phyloP scores from a whole-genome alignment of 108 stramenopile species.

The Nitzschia sp. region DNA sequence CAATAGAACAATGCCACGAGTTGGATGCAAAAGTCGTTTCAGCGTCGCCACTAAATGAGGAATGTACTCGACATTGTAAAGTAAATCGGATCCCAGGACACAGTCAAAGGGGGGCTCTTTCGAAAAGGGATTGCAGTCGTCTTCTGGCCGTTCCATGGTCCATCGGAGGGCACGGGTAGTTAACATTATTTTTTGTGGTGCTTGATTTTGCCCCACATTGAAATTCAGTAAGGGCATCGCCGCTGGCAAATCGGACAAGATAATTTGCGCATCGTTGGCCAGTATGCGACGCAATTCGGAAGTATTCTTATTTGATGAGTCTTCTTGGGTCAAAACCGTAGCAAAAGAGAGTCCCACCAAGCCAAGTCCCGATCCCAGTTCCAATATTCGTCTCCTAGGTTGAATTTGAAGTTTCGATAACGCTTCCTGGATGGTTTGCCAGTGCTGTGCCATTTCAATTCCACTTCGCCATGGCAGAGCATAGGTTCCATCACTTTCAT shows the following conservation, averaged over 20 bases:
- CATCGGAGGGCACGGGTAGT: constrained; percentile 27
- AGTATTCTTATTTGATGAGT: neutral
- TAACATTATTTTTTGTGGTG: no score
- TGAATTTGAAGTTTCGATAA: neutral
- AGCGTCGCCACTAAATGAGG: constrained; percentile 61
- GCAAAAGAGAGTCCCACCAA: constrained; percentile 61
- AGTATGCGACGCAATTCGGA: no score
- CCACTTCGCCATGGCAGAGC: constrained; percentile 25
- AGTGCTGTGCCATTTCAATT: constrained; percentile 5
- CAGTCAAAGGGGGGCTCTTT: constrained; percentile 35
- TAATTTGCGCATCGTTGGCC: constrained; percentile 1
- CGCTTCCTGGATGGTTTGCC: neutral
- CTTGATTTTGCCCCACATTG: constrained; percentile 52
- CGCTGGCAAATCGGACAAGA: constrained; percentile 40
- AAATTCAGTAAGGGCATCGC: constrained; percentile 48
- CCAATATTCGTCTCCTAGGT: constrained; percentile 34
- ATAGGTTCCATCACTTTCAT: constrained; percentile 19
- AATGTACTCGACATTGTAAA: constrained; percentile 66
- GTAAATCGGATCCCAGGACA: constrained; percentile 70
- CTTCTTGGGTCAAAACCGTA: neutral
- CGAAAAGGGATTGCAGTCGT: constrained; percentile 1
- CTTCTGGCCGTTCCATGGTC: constrained; percentile 32
- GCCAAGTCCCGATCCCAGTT: constrained; percentile 75
- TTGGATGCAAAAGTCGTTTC: constrained; percentile 41
- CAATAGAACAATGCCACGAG: constrained; percentile 36